These are phyloP conservation scores for Lachnellula willkommii DNA, from an alignment of 2,329 filamentous ascomycete species.

Conservation along the genomic window DNA sequence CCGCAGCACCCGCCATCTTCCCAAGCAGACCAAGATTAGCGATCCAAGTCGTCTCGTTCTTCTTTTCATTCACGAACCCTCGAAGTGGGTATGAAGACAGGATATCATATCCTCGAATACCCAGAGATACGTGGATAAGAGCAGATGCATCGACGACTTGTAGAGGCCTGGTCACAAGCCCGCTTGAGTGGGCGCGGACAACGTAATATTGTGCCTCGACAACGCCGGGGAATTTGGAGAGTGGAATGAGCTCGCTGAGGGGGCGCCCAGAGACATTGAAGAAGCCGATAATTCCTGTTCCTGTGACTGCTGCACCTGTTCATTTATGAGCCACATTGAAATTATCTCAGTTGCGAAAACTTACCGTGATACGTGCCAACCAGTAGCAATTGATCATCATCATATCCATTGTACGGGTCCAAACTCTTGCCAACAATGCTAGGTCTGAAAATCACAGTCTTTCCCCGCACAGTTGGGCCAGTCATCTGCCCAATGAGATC, in stretches of 20 bases:
- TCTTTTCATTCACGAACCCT: conserved; percentile 43
- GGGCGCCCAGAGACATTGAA: conserved; percentile 71
- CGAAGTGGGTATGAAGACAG: conserved; percentile 67
- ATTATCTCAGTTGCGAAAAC: conserved; percentile 1
- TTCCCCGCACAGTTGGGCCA: conserved; percentile 63
- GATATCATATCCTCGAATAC: conserved; percentile 70
- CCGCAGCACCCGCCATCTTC: conserved; percentile 87
- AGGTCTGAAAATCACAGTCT: conserved; percentile 76
- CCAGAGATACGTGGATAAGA: conserved; percentile 59
- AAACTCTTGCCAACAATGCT: conserved; percentile 67
- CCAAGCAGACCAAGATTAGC: conserved; percentile 72
- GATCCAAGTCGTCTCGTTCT: conserved; percentile 43
- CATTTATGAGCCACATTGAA: conserved; percentile 5
- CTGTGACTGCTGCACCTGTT: conserved; percentile 50
- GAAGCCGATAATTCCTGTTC: conserved; percentile 71
- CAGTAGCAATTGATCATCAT: conserved; percentile 68
- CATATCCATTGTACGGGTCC: conserved; percentile 69
- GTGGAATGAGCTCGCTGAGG: conserved; percentile 62
- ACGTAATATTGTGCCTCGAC: conserved; percentile 57
- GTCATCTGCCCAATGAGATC: conserved; percentile 75
- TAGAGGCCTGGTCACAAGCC: conserved; percentile 53
- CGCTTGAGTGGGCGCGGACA: conserved; percentile 65
- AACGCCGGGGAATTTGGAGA: conserved; percentile 70
- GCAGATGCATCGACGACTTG: conserved; percentile 39
- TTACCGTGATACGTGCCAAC: conserved; percentile 71